phyloP scores from a whole-genome alignment of 2,329 filamentous ascomycete genomes.

The Chaetomium strumarium region DNA sequence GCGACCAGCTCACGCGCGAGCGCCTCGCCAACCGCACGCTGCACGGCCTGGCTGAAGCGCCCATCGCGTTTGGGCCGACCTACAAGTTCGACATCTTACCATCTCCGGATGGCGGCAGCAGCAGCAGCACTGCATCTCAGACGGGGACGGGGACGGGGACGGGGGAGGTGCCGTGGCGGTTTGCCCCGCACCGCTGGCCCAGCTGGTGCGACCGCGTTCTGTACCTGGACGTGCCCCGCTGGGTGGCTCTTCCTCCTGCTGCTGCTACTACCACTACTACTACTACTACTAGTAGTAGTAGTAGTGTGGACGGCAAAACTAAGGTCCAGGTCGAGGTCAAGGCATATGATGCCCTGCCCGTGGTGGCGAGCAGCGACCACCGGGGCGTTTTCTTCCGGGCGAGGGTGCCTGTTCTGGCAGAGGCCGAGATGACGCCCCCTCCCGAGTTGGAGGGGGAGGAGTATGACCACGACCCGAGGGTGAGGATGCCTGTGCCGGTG shows the following conservation, averaged over 20 bases:
- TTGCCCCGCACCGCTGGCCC: conserved; percentile 79
- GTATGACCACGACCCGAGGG: conserved; percentile 35
- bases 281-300: conserved; percentile 21
- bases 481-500: conserved; percentile 44
- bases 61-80: conserved; percentile 77
- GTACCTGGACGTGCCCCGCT: conserved; percentile 59
- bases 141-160: conserved; percentile 22
- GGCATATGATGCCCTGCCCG: conserved; percentile 69
- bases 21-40: conserved; percentile 62
- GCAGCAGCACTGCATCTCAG: background rate
- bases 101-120: conserved; percentile 13
- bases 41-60: conserved; percentile 70
- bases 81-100: conserved; percentile 72
- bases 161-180: conserved; percentile 54
- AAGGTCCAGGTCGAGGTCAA: conserved; percentile 41
- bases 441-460: background rate
- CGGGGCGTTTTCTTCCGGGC: conserved; percentile 71
- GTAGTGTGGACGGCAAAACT: conserved; percentile 44
- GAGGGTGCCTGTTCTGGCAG: conserved; percentile 54
- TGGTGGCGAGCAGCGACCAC: conserved; percentile 83
- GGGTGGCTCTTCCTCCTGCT: conserved; percentile 37
- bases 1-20: conserved; percentile 77
- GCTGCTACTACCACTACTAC: too few species aligned
- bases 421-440: conserved; percentile 34
- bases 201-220: conserved; percentile 91